These are phyloP conservation scores for Boletellus sp. DNA, from an alignment of 1,284 basidiomycete genomes.

Conservation along the genomic window DNA sequence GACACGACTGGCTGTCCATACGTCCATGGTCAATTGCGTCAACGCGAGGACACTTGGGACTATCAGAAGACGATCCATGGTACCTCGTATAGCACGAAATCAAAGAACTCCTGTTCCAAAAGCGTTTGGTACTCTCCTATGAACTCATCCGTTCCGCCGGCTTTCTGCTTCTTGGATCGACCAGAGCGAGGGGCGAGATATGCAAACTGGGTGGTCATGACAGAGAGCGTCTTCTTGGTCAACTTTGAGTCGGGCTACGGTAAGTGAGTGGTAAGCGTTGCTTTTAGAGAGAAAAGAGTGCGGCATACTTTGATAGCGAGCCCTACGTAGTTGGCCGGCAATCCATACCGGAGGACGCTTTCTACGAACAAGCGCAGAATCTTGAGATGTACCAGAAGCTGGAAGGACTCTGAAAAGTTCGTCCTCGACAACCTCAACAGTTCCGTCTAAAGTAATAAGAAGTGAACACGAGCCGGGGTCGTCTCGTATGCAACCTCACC, in stretches of 20 bases:
- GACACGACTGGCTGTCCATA: conserved; percentile 3
- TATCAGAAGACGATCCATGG: conserved; percentile 69
- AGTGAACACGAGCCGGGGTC: conserved; percentile 1
- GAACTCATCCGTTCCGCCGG: conserved; percentile 58
- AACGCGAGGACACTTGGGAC: not conserved
- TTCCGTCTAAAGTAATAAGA: conserved; percentile 66
- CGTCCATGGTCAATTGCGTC: not conserved
- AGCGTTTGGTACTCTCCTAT: conserved; percentile 86
- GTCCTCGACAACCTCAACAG: conserved; percentile 89
- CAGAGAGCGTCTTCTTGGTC: conserved; percentile 74
- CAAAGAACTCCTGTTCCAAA: conserved; percentile 92
- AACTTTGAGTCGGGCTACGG: conserved; percentile 83
- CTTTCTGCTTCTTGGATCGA: conserved; percentile 39
- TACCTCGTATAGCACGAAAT: conserved; percentile 87
- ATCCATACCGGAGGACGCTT: conserved; percentile 92
- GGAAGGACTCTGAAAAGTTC: conserved; percentile 97
- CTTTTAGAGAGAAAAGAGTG: conserved; percentile 1
- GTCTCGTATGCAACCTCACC: conserved; percentile 50
- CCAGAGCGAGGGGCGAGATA: conserved; percentile 71
- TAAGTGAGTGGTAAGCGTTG: not conserved
- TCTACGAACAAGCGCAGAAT: conserved; percentile 90
- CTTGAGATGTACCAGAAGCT: conserved; percentile 92
- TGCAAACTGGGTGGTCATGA: conserved; percentile 74
- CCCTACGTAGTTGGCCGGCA: conserved; percentile 89
- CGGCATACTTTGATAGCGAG: conserved; percentile 72